A percentile compares a stretch with the other conserved stretches of the same genome.
These are phyloP conservation scores for Neurospora pannonica DNA, from an alignment of 495 filamentous ascomycete species.

Conservation along the genomic window DNA sequence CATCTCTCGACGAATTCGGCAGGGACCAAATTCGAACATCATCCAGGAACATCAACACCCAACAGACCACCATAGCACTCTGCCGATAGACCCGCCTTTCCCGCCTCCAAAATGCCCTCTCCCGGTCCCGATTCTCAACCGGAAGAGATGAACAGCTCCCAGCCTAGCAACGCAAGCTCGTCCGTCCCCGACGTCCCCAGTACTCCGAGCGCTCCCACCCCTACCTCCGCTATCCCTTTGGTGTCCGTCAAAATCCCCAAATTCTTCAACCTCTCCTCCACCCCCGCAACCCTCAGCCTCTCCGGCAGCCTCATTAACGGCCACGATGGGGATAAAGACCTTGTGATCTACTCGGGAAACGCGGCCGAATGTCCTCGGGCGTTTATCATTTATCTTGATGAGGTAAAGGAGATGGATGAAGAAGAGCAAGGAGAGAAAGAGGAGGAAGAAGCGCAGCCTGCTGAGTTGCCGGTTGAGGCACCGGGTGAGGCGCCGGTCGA, in stretches of 20 bases:
- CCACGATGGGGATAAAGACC: accelerated
- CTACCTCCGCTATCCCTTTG: background rate
- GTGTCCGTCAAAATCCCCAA: background rate
- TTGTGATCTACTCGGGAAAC: background rate
- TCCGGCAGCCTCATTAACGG: background rate
- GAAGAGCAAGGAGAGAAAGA: background rate
- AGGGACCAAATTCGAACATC: background rate
- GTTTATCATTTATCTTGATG: background rate
- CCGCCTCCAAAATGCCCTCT: background rate
- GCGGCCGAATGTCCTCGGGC: background rate
- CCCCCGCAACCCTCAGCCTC: background rate
- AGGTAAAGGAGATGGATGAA: background rate
- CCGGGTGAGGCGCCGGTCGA: background rate
- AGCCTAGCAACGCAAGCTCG: background rate
- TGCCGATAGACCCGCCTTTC: background rate
- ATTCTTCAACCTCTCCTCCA: background rate
- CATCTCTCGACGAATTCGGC: background rate
- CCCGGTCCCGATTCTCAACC: background rate
- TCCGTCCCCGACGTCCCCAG: background rate
- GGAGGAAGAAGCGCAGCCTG: background rate
- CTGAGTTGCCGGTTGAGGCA: background rate
- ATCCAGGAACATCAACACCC: background rate
- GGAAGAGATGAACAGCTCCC: background rate
- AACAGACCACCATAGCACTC: background rate
- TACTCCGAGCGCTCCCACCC: accelerated